Base-by-base conservation (phyloP, 2,329 filamentous ascomycete species). In the Calonectria naviculata region DNA sequence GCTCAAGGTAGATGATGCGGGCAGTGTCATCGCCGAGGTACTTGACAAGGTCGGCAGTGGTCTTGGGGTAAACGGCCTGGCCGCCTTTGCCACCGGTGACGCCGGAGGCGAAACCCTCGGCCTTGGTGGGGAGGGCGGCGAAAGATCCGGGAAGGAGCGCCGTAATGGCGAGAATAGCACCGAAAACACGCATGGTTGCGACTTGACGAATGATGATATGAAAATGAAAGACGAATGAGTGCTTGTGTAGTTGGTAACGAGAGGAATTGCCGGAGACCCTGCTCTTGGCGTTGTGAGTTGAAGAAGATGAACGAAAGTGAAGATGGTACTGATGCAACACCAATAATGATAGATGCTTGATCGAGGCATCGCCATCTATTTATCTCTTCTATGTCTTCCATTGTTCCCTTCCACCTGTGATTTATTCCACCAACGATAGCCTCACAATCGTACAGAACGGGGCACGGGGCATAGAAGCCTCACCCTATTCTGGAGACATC, bases 1-100 rank as follows among this genome's bases (percentile, higher is more conserved):
- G 87, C 76, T 85, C 85, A 29, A 92, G 82, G 63, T 92, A 85
- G 73, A 92, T 91, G 71, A 88, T 87, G 34, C 89, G 86, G 12
- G 89, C 75, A 29, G 83, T 79, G 69, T 80, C 81, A 78, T 91
- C 88, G 21, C 84, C 83, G 9, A 92, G 86, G 80, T 90, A 92
- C 49, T 83, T 85, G 79, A 88, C 87, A 47, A 92, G 86, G 85
- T 93, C 84, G 34, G 82, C 84, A 49, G 80, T 89, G 56, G 84
- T 87, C 17, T 78, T 82, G 12, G 89, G 89, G 73, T 89, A 87
- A 13, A 87, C 88, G 29, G 88, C 36, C 21, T 28, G 28, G 17
- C 56, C 56, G 17, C 56, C 56, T 21, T 61, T 44, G 17, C 56
- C 56, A 61, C 56, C 56, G 26, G 56, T 61, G 2, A 38, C 44